Conservation (phyloP, 2,329 filamentous ascomycete species). For the Arthrobotrys sphaeroides region DNA sequence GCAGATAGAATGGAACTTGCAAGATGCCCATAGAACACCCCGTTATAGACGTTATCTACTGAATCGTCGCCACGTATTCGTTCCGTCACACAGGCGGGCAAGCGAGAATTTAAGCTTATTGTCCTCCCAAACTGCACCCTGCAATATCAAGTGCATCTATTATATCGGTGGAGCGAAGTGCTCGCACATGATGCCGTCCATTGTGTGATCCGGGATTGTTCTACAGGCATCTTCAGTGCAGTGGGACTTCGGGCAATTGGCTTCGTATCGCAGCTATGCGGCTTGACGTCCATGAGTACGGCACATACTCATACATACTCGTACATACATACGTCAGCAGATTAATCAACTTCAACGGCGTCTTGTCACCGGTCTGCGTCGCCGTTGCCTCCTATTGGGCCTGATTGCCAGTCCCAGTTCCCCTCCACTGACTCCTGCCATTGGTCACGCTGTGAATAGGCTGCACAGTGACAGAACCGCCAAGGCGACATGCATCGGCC, state of each 20-base stretch:
- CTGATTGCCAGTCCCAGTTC: conserved; percentile 25
- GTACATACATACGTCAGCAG: not conserved
- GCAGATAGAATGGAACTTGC: conserved; percentile 38
- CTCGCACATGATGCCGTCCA: conserved; percentile 27
- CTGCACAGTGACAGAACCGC: conserved; percentile 46
- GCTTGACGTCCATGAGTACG: not conserved
- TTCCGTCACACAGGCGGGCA: conserved; percentile 34
- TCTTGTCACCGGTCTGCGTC: conserved; percentile 1
- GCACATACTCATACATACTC: too few species aligned
- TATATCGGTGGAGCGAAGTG: not conserved
- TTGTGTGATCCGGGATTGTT: not conserved
- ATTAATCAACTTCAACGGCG: not conserved
- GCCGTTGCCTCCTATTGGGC: conserved; percentile 41
- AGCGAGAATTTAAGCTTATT: conserved; percentile 55
- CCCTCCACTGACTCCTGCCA: not conserved
- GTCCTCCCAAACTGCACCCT: conserved; percentile 24
- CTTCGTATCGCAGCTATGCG: not conserved
- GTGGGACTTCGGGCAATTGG: not conserved
- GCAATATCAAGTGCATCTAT: conserved; percentile 19
- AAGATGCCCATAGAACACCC: conserved; percentile 37
- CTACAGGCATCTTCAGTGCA: not conserved
- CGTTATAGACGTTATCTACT: conserved; percentile 25
- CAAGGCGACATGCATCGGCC: conserved; percentile 34
- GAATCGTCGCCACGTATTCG: conserved; percentile 50
- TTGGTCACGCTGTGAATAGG: conserved; percentile 7